These are phyloP conservation scores for Dothiorella sarmentorum DNA, from an alignment of 2,329 filamentous ascomycete species.

Conservation along the genomic window DNA sequence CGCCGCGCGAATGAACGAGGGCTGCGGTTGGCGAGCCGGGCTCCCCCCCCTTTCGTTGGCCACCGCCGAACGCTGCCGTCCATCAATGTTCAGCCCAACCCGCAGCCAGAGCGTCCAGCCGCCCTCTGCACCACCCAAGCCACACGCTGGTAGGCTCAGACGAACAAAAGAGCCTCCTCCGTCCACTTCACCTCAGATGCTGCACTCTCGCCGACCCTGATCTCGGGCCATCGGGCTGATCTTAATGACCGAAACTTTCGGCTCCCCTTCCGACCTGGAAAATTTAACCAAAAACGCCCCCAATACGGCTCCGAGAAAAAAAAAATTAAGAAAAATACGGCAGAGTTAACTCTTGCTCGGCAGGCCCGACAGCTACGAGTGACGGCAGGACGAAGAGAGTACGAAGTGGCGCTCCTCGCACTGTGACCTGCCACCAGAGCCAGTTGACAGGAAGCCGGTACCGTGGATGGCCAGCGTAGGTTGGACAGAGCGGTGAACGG, in stretches of 20 bases:
- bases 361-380: neutral
- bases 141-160: no score
- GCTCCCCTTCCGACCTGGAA: neutral
- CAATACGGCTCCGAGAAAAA: no score
- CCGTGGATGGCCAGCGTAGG: neutral
- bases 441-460: neutral
- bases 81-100: neutral
- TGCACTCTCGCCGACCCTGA: neutral
- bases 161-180: neutral
- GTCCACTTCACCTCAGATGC: neutral
- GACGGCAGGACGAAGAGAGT: neutral
- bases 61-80: neutral
- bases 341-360: no score
- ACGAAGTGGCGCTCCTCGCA: neutral
- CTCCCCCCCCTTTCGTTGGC: conserved; percentile 5
- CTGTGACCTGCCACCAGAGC: neutral
- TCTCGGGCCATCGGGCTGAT: conserved; percentile 10
- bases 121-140: conserved; percentile 5
- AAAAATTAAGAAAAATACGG: no score
- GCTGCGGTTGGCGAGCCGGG: neutral
- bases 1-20: neutral
- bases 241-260: conserved; percentile 12
- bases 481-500: conserved; percentile 4
- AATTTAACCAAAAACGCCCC: neutral
- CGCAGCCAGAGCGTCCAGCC: neutral